These are phyloP conservation scores for Podospora pseudocomata DNA, from an alignment of 495 filamentous ascomycete species.

Conservation along the genomic window DNA sequence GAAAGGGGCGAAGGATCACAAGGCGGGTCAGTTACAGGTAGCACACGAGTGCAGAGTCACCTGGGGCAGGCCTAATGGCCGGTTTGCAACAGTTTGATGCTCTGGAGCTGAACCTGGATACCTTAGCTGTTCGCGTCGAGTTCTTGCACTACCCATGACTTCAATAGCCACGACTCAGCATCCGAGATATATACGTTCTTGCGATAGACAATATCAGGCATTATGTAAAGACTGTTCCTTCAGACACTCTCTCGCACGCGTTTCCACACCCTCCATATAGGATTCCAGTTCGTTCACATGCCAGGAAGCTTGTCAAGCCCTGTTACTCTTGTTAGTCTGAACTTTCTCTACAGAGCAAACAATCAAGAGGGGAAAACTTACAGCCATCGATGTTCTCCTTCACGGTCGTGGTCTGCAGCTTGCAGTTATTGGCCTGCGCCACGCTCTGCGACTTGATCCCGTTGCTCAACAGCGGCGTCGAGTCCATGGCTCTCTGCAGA, in stretches of 20 bases:
- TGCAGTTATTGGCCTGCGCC: slow-evolving; percentile 41
- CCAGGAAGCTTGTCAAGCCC: slow-evolving; percentile 8
- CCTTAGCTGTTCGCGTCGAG: background rate
- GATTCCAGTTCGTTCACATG: background rate
- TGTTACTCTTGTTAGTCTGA: background rate
- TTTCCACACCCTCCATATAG: background rate
- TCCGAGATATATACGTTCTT: background rate
- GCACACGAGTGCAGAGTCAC: background rate
- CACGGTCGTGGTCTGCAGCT: slow-evolving; percentile 34
- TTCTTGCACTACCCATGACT: background rate
- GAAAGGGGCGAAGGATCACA: background rate
- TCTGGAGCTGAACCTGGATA: background rate
- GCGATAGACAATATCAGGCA: background rate
- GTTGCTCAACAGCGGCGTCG: slow-evolving; percentile 42
- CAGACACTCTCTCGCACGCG: background rate
- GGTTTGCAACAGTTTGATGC: background rate
- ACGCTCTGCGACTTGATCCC: slow-evolving; percentile 43
- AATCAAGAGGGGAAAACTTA: slow-evolving; percentile 26
- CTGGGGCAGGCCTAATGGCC: background rate
- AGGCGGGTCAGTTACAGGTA: background rate
- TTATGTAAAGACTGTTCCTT: background rate
- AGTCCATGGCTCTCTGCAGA: slow-evolving; percentile 42
- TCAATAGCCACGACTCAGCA: background rate
- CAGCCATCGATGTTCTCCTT: slow-evolving; percentile 44
- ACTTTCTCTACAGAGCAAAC: background rate